Evolutionary conservation across 2,329 filamentous ascomycete genomes (phyloP).

Genomic region (Piedraia hortae): DNA sequence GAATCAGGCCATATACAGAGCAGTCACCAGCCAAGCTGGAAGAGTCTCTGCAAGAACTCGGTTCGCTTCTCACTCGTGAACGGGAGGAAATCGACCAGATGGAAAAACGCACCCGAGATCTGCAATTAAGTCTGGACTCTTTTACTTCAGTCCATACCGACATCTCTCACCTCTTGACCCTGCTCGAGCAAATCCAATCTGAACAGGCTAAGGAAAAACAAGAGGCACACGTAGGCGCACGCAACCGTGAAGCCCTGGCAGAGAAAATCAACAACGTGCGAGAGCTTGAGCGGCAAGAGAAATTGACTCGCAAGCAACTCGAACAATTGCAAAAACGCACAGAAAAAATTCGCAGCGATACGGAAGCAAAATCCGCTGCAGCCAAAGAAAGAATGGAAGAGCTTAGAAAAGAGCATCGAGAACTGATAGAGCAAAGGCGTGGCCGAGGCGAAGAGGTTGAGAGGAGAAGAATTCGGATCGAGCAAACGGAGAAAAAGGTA

Average conservation of each 20-base stretch:
- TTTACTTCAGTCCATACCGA: slow-evolving; percentile 65
- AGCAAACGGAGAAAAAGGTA: slow-evolving; percentile 97
- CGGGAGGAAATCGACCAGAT: slow-evolving; percentile 66
- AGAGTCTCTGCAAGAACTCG: slow-evolving; percentile 53
- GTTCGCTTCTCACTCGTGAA: slow-evolving; percentile 47
- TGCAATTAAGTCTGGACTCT: slow-evolving; percentile 78
- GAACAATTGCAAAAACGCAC: slow-evolving; percentile 68
- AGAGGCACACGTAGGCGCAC: slow-evolving; percentile 49
- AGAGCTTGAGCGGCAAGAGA: slow-evolving; percentile 73
- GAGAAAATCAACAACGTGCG: slow-evolving; percentile 72
- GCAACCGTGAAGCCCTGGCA: slow-evolving; percentile 63
- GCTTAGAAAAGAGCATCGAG: slow-evolving; percentile 49
- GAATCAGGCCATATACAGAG: slow-evolving; percentile 71
- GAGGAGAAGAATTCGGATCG: slow-evolving; percentile 68
- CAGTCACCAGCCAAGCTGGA: slow-evolving; percentile 70
- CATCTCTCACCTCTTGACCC: slow-evolving; percentile 62
- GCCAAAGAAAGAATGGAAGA: slow-evolving; percentile 81
- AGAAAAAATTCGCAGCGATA: slow-evolving; percentile 54
- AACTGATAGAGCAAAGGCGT: slow-evolving; percentile 55
- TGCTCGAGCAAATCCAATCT: slow-evolving; percentile 63
- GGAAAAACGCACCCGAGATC: slow-evolving; percentile 60
- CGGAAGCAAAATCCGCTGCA: slow-evolving; percentile 50
- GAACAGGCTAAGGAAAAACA: slow-evolving; percentile 82
- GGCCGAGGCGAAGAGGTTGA: slow-evolving; percentile 86
- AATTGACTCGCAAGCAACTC: slow-evolving; percentile 57